Percentiles rank a stretch among this genome's conserved stretches.
These are phyloP conservation scores for Thielaviopsis euricoi DNA, from an alignment of 2,329 filamentous ascomycete species.

Conservation along the genomic window DNA sequence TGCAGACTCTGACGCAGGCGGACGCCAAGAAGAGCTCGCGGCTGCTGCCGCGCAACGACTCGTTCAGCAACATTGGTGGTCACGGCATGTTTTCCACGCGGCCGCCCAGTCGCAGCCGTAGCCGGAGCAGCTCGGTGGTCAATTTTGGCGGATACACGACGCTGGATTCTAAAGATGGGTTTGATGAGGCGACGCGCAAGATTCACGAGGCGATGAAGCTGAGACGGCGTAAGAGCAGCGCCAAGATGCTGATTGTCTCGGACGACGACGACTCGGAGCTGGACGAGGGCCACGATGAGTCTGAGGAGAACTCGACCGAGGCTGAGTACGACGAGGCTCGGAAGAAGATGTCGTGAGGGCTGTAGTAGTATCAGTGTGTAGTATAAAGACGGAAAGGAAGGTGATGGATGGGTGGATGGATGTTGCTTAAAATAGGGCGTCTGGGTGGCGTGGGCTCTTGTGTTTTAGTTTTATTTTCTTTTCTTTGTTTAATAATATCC, in stretches of 20 bases:
- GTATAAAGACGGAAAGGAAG: conserved; percentile 3
- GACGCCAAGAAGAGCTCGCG: conserved; percentile 38
- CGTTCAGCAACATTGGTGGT: conserved; percentile 74
- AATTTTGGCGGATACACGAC: conserved; percentile 45
- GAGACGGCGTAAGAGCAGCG: conserved; percentile 35
- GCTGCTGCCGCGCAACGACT: conserved; percentile 67
- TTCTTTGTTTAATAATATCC: neutral
- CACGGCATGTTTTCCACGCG: conserved; percentile 83
- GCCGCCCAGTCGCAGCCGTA: conserved; percentile 63
- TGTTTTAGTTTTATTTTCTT: too few species aligned
- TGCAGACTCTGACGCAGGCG: conserved; percentile 25
- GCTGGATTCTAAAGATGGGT: conserved; percentile 49
- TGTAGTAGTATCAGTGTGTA: conserved; percentile 11
- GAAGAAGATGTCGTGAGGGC: conserved; percentile 21
- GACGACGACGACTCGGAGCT: conserved; percentile 26
- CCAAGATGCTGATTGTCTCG: conserved; percentile 20
- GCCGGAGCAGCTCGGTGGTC: conserved; percentile 22
- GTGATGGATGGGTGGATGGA: neutral
- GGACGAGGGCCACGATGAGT: conserved; percentile 22
- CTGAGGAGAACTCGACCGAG: conserved; percentile 26
- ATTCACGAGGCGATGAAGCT: conserved; percentile 71
- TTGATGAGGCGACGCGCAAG: conserved; percentile 70
- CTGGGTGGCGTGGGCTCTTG: neutral
- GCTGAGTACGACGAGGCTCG: conserved; percentile 27
- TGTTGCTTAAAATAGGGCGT: neutral